Conservation (phyloP, 495 filamentous ascomycete species). For the Penicillium parvum region DNA sequence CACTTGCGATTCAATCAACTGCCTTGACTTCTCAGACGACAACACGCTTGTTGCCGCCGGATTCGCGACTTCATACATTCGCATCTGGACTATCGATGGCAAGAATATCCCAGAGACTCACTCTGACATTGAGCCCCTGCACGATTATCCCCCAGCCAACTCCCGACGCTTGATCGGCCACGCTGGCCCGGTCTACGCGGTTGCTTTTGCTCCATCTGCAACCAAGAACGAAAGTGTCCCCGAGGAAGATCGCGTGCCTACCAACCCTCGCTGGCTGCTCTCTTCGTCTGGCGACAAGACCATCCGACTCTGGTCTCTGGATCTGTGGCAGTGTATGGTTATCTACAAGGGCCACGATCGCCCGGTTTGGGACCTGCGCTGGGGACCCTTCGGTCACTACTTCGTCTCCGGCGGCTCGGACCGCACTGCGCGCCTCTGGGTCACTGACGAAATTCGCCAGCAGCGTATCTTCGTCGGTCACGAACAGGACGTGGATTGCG, state of each 20-base stretch:
- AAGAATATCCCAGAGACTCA: conserved; percentile 52
- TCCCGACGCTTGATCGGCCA: conserved; percentile 87
- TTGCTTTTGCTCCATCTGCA: conserved; percentile 84
- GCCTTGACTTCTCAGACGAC: conserved; percentile 90
- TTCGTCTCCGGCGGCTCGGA: conserved; percentile 85
- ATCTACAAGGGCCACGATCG: conserved; percentile 88
- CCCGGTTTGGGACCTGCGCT: conserved; percentile 81
- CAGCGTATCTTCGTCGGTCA: conserved; percentile 87
- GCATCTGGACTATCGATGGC: conserved; percentile 85
- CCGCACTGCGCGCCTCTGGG: conserved; percentile 85
- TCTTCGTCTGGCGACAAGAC: conserved; percentile 85
- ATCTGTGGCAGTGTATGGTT: conserved; percentile 82
- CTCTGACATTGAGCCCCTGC: conserved; percentile 27
- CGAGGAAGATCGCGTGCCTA: conserved; percentile 47
- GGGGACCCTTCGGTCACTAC: conserved; percentile 94
- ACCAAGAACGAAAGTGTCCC: conserved; percentile 44
- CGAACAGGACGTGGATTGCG: conserved; percentile 76
- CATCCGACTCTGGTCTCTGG: conserved; percentile 87
- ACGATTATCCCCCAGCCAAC: conserved; percentile 44
- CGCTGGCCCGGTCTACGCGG: conserved; percentile 78
- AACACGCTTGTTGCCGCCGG: conserved; percentile 78
- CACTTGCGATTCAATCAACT: conserved; percentile 85
- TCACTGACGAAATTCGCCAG: conserved; percentile 85
- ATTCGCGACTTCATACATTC: conserved; percentile 89
- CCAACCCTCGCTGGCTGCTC: conserved; percentile 68